Evolutionary conservation across 2,329 filamentous ascomycete species (phyloP).

Genomic region (Pseudogymnoascus sp.): DNA sequence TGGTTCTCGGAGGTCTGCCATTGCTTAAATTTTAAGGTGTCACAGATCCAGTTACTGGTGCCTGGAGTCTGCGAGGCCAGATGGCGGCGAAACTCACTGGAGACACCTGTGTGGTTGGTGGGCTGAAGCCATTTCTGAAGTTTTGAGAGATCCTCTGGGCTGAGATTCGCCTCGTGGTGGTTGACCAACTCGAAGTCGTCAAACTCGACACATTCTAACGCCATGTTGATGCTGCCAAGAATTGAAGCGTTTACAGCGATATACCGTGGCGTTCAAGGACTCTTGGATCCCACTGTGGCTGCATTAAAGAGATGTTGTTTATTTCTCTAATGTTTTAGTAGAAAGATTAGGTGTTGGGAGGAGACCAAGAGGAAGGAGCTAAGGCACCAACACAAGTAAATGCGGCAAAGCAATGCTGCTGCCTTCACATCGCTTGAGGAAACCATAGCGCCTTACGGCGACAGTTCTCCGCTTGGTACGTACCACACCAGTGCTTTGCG

Average conservation of each 20-base stretch:
- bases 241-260: background rate
- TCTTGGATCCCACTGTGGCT: background rate
- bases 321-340: background rate
- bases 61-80: slow-evolving; percentile 11
- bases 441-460: no score
- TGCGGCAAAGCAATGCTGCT: background rate
- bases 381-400: background rate
- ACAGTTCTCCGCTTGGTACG: background rate
- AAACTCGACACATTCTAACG: background rate
- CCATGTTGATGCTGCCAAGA: background rate
- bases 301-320: no score
- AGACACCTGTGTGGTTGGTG: slow-evolving; percentile 12
- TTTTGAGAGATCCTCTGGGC: slow-evolving; percentile 11
- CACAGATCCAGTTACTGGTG: slow-evolving; percentile 14
- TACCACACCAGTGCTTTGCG: background rate
- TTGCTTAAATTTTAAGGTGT: slow-evolving; percentile 15
- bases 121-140: slow-evolving; percentile 15
- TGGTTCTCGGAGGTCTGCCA: slow-evolving; percentile 21
- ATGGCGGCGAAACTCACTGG: slow-evolving; percentile 17
- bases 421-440: background rate
- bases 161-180: slow-evolving; percentile 11
- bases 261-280: background rate
- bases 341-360: background rate
- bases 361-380: background rate
- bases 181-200: slow-evolving; percentile 14